phyloP scores from a whole-genome alignment of 2,329 filamentous ascomycete genomes.

The Hymenoscyphus infarciens region DNA sequence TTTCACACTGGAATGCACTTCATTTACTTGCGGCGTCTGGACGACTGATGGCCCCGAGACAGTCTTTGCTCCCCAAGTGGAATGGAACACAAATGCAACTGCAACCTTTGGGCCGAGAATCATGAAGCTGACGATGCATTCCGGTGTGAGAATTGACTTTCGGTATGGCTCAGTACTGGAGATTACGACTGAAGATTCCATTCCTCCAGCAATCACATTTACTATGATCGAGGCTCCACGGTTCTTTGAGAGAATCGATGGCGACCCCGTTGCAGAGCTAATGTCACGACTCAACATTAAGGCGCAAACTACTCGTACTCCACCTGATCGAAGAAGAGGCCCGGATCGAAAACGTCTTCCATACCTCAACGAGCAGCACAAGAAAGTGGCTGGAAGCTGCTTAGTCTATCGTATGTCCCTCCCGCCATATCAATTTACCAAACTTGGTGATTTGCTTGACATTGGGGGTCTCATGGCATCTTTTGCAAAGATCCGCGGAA shows the following conservation, averaged over 20 bases:
- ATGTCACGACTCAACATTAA: slow-evolving; percentile 13
- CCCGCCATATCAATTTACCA: neutral
- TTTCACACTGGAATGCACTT: slow-evolving; percentile 34
- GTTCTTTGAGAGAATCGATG: slow-evolving; percentile 40
- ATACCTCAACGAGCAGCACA: slow-evolving; percentile 27
- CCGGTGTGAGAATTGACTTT: slow-evolving; percentile 43
- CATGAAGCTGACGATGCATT: slow-evolving; percentile 40
- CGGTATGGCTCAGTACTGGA: slow-evolving; percentile 35
- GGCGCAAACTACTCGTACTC: neutral
- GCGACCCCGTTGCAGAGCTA: slow-evolving; percentile 10
- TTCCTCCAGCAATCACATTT: slow-evolving; percentile 42
- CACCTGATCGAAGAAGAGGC: slow-evolving; percentile 2
- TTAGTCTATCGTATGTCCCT: slow-evolving; percentile 8
- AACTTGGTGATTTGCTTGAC: neutral
- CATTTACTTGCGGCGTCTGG: slow-evolving; percentile 43
- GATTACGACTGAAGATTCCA: slow-evolving; percentile 42
- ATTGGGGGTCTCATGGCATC: neutral
- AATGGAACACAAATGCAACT: slow-evolving; percentile 40
- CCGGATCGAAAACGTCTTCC: slow-evolving; percentile 32
- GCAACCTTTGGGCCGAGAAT: slow-evolving; percentile 37
- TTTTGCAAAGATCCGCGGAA: slow-evolving; percentile 2
- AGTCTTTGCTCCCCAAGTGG: slow-evolving; percentile 41
- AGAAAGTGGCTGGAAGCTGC: slow-evolving; percentile 6
- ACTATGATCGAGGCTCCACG: slow-evolving; percentile 50
- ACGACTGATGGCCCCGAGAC: slow-evolving; percentile 38